Evolutionary conservation across 139 green algal genomes (phyloP).

Genomic region (Picochlorum costavermella): DNA sequence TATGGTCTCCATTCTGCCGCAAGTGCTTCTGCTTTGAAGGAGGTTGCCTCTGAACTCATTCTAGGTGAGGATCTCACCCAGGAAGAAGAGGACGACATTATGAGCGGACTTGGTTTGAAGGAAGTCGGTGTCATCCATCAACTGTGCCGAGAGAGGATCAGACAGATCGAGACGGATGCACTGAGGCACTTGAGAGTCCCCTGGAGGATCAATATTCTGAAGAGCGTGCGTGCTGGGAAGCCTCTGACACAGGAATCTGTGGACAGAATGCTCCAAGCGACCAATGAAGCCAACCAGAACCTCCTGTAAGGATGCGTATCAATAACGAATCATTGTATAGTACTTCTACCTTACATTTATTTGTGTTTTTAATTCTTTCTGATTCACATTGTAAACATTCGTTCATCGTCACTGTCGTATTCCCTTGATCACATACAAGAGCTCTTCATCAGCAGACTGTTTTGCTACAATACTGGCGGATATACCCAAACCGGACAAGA

Average conservation of each 20-base stretch:
- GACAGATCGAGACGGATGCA: slow-evolving; percentile 79
- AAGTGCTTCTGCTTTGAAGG: slow-evolving; percentile 29
- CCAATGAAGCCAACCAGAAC: background rate
- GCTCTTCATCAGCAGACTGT: slow-evolving; percentile 58
- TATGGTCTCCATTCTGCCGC: slow-evolving; percentile 70
- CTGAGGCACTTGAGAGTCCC: slow-evolving; percentile 49
- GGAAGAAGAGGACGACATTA: background rate
- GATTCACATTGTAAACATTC: background rate
- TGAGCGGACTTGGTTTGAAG: slow-evolving; percentile 11
- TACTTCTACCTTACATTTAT: background rate
- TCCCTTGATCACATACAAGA: slow-evolving; percentile 44
- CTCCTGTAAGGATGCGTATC: background rate
- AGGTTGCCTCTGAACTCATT: background rate
- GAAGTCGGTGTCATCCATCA: slow-evolving; percentile 23
- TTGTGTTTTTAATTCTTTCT: background rate
- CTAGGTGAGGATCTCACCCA: background rate
- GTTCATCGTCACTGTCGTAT: background rate
- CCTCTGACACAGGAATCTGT: background rate
- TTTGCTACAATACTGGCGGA: slow-evolving; percentile 32
- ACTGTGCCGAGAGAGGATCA: slow-evolving; percentile 70
- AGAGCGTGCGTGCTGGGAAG: slow-evolving; percentile 8
- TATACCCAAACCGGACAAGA: slow-evolving; percentile 5
- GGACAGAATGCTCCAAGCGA: slow-evolving; percentile 3
- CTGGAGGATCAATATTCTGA: slow-evolving; percentile 5
- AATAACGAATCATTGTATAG: slow-evolving; percentile 2